Evolutionary conservation across 164 flowering plant genomes (phyloP).

Genomic region (Dillenia turbinata): DNA sequence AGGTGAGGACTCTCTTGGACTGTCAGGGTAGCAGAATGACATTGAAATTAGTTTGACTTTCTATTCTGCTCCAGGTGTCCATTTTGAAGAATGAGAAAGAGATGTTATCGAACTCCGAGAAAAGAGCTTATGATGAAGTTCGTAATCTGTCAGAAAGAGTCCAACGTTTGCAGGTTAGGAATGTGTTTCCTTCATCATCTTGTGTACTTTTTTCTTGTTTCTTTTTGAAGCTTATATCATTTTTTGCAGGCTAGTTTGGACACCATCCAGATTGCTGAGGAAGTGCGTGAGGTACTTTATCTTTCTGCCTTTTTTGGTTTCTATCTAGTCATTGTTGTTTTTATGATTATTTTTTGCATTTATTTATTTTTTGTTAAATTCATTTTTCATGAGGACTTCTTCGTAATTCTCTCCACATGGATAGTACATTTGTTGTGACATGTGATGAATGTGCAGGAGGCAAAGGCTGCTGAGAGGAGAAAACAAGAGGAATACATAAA

Average conservation of each 20-base stretch:
- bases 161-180: slow-evolving; percentile 70
- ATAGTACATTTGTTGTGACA: no score
- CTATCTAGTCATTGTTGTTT: background rate
- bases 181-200: background rate
- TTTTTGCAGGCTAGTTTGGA: slow-evolving; percentile 70
- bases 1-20: slow-evolving; percentile 37
- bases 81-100: slow-evolving; percentile 76
- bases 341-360: background rate
- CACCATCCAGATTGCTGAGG: slow-evolving; percentile 71
- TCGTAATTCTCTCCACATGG: no score
- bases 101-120: slow-evolving; percentile 64
- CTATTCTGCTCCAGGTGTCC: slow-evolving; percentile 45
- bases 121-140: slow-evolving; percentile 85
- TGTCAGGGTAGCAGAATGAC: no score
- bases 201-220: background rate
- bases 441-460: slow-evolving; percentile 39
- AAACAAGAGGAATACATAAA: slow-evolving; percentile 63
- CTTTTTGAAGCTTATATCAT: slow-evolving; percentile 3
- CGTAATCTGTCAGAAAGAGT: slow-evolving; percentile 71
- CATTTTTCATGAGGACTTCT: background rate
- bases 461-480: slow-evolving; percentile 60
- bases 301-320: background rate
- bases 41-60: background rate
- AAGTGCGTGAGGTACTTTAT: slow-evolving; percentile 71
- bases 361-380: background rate